These are phyloP conservation scores for Tuber umbilicatum DNA, from an alignment of 495 filamentous ascomycete species.

Conservation along the genomic window DNA sequence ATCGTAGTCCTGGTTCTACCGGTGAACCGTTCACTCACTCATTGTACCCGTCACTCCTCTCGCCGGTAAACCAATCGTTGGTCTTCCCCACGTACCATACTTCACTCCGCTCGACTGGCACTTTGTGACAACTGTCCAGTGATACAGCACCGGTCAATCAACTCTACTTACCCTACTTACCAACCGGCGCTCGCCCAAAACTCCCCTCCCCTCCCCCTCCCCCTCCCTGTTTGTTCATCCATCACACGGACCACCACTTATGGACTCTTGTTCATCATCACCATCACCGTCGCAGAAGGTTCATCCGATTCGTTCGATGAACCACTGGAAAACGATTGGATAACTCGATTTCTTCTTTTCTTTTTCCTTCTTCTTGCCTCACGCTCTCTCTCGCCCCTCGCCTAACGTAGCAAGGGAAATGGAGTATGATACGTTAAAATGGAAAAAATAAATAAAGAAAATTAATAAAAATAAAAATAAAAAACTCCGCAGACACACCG, in stretches of 20 bases:
- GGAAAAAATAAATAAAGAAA: neutral
- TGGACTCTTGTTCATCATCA: neutral
- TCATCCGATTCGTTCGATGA: slow-evolving; percentile 3
- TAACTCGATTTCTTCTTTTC: neutral
- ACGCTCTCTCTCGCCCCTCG: neutral
- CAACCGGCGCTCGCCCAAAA: neutral
- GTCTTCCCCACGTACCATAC: neutral
- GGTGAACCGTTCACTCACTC: neutral
- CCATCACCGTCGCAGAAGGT: neutral
- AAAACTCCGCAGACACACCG: slow-evolving; percentile 1
- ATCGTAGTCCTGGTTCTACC: neutral
- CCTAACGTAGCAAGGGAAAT: neutral
- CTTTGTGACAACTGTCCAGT: neutral
- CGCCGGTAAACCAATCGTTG: neutral
- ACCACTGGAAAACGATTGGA: neutral
- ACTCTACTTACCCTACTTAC: neutral
- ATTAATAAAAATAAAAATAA: neutral
- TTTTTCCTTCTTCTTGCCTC: too few relatives aligned
- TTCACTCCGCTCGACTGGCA: neutral
- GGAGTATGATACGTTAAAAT: neutral
- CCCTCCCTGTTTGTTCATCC: neutral
- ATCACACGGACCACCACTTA: slow-evolving; percentile 4
- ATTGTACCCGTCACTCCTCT: neutral
- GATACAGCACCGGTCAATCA: neutral
- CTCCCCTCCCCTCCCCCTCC: neutral